Evolutionary conservation across 2,329 filamentous ascomycete genomes (phyloP).

Genomic region (Cytospora piceicola): DNA sequence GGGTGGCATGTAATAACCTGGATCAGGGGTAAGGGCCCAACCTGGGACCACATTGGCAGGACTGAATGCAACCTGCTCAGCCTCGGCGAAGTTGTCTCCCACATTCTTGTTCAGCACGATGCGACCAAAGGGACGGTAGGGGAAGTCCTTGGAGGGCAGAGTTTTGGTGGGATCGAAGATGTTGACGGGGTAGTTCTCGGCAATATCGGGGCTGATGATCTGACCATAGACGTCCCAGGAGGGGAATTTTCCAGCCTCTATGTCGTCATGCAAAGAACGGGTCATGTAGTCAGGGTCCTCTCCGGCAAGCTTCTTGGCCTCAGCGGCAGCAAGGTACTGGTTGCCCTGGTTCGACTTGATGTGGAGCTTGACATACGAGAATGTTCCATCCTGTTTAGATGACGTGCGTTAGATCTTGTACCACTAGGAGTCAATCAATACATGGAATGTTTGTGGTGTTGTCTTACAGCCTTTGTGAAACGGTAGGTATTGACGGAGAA

Average conservation of each 20-base stretch:
- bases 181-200: conserved; percentile 50
- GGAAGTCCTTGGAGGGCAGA: conserved; percentile 56
- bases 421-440: not conserved
- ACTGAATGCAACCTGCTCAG: conserved; percentile 63
- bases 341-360: conserved; percentile 27
- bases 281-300: conserved; percentile 53
- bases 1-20: conserved; percentile 34
- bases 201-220: conserved; percentile 56
- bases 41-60: conserved; percentile 61
- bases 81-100: conserved; percentile 42
- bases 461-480: conserved; percentile 42
- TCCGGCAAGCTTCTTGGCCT: conserved; percentile 22
- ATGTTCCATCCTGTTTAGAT: conserved; percentile 26
- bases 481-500: conserved; percentile 55
- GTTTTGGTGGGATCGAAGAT: conserved; percentile 62
- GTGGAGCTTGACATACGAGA: conserved; percentile 30
- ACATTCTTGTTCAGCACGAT: conserved; percentile 56
- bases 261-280: conserved; percentile 51
- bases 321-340: conserved; percentile 10
- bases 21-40: conserved; percentile 56
- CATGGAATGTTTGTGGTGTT: conserved; percentile 1
- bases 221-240: conserved; percentile 59
- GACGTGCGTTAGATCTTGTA: conserved; percentile 7
- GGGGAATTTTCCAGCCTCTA: conserved; percentile 49
- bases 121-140: conserved; percentile 52